phyloP scores from a whole-genome alignment of 352 stramenopile species.

The Achlya hypogyna region DNA sequence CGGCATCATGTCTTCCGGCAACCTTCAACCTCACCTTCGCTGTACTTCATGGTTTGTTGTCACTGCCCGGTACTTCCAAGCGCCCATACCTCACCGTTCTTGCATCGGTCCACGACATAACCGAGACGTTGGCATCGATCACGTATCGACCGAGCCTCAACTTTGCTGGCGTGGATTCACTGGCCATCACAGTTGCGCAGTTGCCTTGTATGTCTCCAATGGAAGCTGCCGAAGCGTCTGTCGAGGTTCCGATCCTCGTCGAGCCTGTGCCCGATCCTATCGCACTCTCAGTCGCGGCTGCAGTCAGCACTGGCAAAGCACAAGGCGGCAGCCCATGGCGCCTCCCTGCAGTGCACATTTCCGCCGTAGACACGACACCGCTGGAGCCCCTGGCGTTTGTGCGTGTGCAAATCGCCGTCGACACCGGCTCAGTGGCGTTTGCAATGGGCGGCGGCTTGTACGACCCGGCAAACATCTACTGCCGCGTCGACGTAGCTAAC shows the following conservation, averaged over 20 bases:
- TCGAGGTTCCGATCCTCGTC: slow-evolving; percentile 1
- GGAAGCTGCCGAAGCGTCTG: neutral
- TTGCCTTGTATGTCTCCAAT: neutral
- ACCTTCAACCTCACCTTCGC: too few relatives aligned
- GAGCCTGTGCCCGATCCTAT: slow-evolving; percentile 15
- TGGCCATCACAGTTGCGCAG: neutral
- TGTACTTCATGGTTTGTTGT: too few relatives aligned
- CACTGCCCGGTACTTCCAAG: neutral
- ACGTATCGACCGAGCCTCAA: neutral
- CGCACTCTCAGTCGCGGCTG: neutral
- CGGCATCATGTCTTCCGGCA: too few relatives aligned
- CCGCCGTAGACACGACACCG: neutral
- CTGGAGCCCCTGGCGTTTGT: neutral
- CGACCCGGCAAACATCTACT: neutral
- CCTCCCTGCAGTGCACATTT: neutral
- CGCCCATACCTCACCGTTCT: neutral
- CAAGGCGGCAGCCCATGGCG: neutral
- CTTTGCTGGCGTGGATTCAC: neutral
- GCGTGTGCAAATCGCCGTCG: neutral
- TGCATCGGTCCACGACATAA: neutral
- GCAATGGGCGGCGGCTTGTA: neutral
- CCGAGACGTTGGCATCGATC: neutral
- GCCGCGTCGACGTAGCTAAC: neutral
- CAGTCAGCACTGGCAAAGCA: neutral
- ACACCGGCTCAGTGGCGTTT: neutral